Evolutionary conservation across 129 eudicot species (phyloP), one percentile per base, ranked within the genome.

Genomic region (Silybum marianum): DNA sequence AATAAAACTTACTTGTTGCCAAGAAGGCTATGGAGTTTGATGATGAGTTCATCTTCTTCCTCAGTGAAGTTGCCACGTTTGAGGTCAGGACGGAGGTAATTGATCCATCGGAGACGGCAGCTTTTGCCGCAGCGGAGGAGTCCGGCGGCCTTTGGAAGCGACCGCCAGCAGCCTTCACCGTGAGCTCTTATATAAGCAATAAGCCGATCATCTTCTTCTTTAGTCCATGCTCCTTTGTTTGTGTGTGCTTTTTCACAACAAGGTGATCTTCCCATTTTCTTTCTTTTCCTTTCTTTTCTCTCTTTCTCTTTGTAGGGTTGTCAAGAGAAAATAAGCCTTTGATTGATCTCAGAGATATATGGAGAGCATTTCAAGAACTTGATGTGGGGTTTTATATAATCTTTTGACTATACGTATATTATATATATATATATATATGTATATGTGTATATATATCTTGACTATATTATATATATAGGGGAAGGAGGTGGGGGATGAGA

Each of bases 181-280:
- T 95, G 97, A 19, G 96, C 75, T 6, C 92, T 80, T 34, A 95
- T 95, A 30, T 92, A 92, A 72, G 96, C 88, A 6, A 95, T 89
- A 7, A 95, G 83, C 10, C 99, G 89, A 78, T 92, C 97, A 74
- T 95, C 99, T 89, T 95, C 99, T 85, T 95, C 99, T 72, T 92
- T 95, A 38, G 99, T 95, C 99, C 99, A 95, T 23, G 99, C 99
- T 73, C 98, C 98, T 89, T 94, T 94, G 87, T 94, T 94, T 60
- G 98, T 94, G 85, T 94, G 98, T 71, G 99, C 99, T 78, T 95
- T 95, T 84, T 95, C 99, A 84, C 99, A 95, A 71, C 99, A 95
- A 78, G 99, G 99, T 21, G 99, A 95, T 88, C 99, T 89, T 72
- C 99, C 99, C 99, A 95, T 95, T 85, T 78, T 76, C 30, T 24